Conservation (phyloP, 1,284 basidiomycete species). For the Moesziomyces parantarcticus region DNA sequence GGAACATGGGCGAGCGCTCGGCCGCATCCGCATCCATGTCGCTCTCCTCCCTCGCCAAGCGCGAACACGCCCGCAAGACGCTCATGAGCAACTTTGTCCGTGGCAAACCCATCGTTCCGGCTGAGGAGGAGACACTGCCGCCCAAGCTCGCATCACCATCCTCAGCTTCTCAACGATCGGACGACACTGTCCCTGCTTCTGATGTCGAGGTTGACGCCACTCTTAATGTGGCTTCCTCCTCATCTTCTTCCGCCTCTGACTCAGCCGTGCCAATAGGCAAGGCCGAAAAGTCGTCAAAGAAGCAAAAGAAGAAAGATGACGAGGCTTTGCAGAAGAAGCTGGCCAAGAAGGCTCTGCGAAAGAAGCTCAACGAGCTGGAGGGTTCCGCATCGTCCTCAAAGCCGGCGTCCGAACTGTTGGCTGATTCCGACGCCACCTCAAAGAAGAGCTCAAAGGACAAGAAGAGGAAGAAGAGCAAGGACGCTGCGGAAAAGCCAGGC, state of each 20-base stretch:
- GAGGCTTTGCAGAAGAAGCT: constrained; percentile 27
- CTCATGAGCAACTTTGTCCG: constrained; percentile 64
- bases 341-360: constrained; percentile 26
- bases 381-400: background rate
- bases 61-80: constrained; percentile 60
- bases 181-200: constrained; percentile 16
- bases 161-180: background rate
- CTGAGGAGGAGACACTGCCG: constrained; percentile 2
- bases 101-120: constrained; percentile 48
- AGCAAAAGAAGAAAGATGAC: constrained; percentile 11
- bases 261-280: background rate
- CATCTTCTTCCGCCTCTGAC: background rate
- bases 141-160: background rate
- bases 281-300: background rate
- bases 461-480: constrained; percentile 29
- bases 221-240: constrained; percentile 11
- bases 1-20: constrained; percentile 36
- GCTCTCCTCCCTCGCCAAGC: constrained; percentile 56
- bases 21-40: constrained; percentile 38
- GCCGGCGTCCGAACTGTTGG: background rate
- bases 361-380: constrained; percentile 14
- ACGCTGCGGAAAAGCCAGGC: constrained; percentile 1
- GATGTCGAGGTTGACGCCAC: constrained; percentile 17
- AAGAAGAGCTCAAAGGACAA: background rate
- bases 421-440: background rate